Base-by-base conservation (phyloP, 2,329 filamentous ascomycete genomes). In the Cyclaneusma minus region DNA sequence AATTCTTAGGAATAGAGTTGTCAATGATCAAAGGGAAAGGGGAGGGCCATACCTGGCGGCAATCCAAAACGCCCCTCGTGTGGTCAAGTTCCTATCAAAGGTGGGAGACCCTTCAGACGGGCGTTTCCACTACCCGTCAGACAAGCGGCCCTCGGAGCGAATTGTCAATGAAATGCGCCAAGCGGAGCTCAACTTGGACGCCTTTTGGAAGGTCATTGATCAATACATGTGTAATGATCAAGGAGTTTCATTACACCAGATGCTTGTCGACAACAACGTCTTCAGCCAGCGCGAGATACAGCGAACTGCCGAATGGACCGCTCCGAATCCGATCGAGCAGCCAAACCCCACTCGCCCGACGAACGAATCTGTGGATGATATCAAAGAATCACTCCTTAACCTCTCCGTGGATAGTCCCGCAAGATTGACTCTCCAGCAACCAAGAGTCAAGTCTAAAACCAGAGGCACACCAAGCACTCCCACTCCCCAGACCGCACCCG, bases 251-350 rank as follows among this genome's bases (percentile, higher is more conserved):
- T n/a, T n/a, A n/a, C n/a, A n/a, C n/a, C n/a, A n/a, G n/a, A n/a
- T n/a, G n/a, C n/a, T n/a, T n/a, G n/a, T n/a, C n/a, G n/a, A n/a
- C n/a, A n/a, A n/a, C n/a, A n/a, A n/a, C n/a, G n/a, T n/a, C n/a
- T n/a, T n/a, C n/a, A n/a, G n/a, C n/a, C n/a, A n/a, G n/a, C n/a
- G n/a, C n/a, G n/a, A n/a, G n/a, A n/a, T 68, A 5, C 53, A 55
- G 16, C 51, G 64, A n/a, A 69, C 62, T 0, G 46, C 54, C 1
- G 48, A 54, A 8, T 68, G 62, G 60, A 36, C 51, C 15, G 55
- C n/a, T n/a, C n/a, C n/a, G n/a, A n/a, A 61, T 27, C 49, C 51
- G 0, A 21, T 37, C 6, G 22, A 36, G 11, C 22, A 17, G 8
- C 6, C n/a, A 21, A 35, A 28, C 24, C 26, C 10, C 7, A 12